Evolutionary conservation across 805 yeast species (phyloP), one percentile per base, ranked within the genome.

Genomic region (Sugiyamaella floridensis): DNA sequence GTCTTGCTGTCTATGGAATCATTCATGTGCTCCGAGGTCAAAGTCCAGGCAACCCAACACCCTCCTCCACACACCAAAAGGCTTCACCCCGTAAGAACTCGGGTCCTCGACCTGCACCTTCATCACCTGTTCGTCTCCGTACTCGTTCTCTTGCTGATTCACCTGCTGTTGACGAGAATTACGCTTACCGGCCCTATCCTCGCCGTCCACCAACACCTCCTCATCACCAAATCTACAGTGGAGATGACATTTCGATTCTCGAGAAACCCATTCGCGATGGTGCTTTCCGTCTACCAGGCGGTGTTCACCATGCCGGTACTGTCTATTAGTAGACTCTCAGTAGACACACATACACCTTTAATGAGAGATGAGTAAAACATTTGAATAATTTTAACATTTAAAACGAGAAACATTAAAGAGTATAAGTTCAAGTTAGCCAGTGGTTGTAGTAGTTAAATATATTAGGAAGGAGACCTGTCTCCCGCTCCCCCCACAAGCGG

Each of bases 221-320:
- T 3, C 37, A 32, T 11, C 37, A 11, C n/a, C 37, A 32, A 32
- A 44, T 56, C 28, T 40, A 54, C 32, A 50, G 55, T 41, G 59
- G 59, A 12, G 59, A 56, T 9, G 59, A 56, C 32, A 41, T 56
- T 22, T 19, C 50, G 16, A 20, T 45, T 29, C 44, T 56, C n/a
- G 59, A 56, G 34, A 54, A 49, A 28, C 55, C 59, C 11, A 43
- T 34, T 4, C 55, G 55, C 10, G 50, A 51, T 16, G 26, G 47
- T 15, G 55, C 59, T 11, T 56, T 55, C 45, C 34, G 53, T n/a
- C 37, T 56, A 19, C 26, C 55, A 9, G 29, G 48, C 2, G 10
- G 10, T 4, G n/a, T 4, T 14, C 37, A 32, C 37, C 37, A 22
- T 6, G 26, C 26, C 6, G 26, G 26, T 22, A 22, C n/a, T 5